A percentile compares a stretch with the other conserved stretches of the same genome.
Evolutionary conservation across 2,329 filamentous ascomycete genomes (phyloP).

Genomic region (Colletotrichum lini): DNA sequence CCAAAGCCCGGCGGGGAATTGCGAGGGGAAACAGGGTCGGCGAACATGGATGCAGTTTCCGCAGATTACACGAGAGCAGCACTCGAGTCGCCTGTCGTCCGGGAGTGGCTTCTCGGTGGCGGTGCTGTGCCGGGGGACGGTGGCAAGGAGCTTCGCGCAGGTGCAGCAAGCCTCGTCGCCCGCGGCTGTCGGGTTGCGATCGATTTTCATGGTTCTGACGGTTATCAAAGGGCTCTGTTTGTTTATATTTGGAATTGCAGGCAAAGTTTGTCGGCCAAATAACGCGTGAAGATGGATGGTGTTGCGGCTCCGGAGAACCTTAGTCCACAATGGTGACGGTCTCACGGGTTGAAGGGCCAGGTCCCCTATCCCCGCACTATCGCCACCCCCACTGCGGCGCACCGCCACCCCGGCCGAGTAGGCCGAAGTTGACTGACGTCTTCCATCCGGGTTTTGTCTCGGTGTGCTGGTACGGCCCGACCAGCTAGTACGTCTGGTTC

Average conservation of each 20-base stretch:
- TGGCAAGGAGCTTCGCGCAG: conserved; percentile 74
- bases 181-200: conserved; percentile 4
- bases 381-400: conserved; percentile 24
- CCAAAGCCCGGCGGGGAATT: neutral
- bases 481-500: neutral
- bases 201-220: conserved; percentile 12
- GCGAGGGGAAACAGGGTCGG: conserved; percentile 38
- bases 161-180: conserved; percentile 73
- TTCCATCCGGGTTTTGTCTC: conserved; percentile 5
- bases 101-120: conserved; percentile 73
- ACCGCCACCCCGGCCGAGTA: conserved; percentile 22
- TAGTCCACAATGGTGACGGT: conserved; percentile 9
- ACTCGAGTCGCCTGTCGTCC: conserved; percentile 73
- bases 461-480: neutral
- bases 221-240: neutral
- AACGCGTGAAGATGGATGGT: neutral
- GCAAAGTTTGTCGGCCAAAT: no score
- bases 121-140: conserved; percentile 65
- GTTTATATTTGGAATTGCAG: no score
- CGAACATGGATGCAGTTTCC: conserved; percentile 76
- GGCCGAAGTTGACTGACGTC: conserved; percentile 24
- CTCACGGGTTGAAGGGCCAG: conserved; percentile 6
- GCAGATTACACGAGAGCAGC: conserved; percentile 81
- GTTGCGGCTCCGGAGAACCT: conserved; percentile 21
- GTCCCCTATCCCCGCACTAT: conserved; percentile 9